Evolutionary conservation across 352 stramenopile genomes (phyloP), one percentile per base, ranked within the genome.

Genomic region (Blastocystis sp.): DNA sequence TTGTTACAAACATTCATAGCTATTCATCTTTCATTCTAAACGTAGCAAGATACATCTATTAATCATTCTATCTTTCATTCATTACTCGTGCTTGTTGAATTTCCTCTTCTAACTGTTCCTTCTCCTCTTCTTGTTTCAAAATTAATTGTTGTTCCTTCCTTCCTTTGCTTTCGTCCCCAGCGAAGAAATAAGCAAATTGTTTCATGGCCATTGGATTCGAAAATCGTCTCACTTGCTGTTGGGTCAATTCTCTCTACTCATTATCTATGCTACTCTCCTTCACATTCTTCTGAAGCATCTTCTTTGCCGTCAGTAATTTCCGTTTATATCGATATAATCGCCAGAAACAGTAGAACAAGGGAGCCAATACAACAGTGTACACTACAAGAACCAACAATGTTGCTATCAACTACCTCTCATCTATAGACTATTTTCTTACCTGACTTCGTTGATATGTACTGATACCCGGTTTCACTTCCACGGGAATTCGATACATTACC

Each of bases 81-180:
- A 54, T 48, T 42, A 84, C 73, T 24, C 56, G 48, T 3, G 73
- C 73, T 42, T 66, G 44, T 1, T 64, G 42, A 30, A 84, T 84
- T 51, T 84, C 73, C 51, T 64, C 48, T 24, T 84, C 73, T 57
- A 84, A 42, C 4, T 68, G 24, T n/a, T 64, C 22, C 0, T 68
- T 44, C 19, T 42, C 2, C 6, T 66, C 48, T 37, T 64, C 30
- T 27, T 84, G 73, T 37, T 69, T 30, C 51, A 35, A 5, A 37
- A 84, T 84, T 4, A 6, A 22, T 15, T 42, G 48, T 42, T 84
- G 48, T 42, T 66, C 48, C 44, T 53, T 68, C 30, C 57, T 9
- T n/a, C 73, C 48, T 51, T 84, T 81, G 48, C 62, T 84, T 42
- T 84, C 73, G 73, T 84, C 73, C 3, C 73, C 73, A 24, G 48